Conservation (phyloP, 352 stramenopile species). For the Thalassiosira tumida region DNA sequence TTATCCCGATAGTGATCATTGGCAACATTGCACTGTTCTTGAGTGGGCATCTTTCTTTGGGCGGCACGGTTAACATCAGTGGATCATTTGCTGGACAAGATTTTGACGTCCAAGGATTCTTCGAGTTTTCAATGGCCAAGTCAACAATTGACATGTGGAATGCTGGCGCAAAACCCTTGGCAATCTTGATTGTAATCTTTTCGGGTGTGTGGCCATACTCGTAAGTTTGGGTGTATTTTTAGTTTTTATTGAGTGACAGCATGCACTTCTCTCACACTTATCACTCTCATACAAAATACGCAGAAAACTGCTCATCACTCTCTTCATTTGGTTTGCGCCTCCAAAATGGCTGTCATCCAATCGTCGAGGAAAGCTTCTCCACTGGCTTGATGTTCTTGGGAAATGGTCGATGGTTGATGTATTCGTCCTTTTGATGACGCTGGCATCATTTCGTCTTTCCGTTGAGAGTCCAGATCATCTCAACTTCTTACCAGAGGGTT, state of each 20-base stretch:
- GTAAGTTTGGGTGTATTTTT: neutral
- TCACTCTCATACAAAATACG: neutral
- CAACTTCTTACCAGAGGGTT: slow-evolving; percentile 83
- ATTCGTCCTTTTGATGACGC: slow-evolving; percentile 87
- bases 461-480: slow-evolving; percentile 84
- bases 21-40: slow-evolving; percentile 90
- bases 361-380: slow-evolving; percentile 82
- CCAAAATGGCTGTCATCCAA: slow-evolving; percentile 79
- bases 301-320: slow-evolving; percentile 85
- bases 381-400: slow-evolving; percentile 88
- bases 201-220: slow-evolving; percentile 90
- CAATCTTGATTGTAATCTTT: slow-evolving; percentile 89
- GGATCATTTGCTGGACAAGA: slow-evolving; percentile 81
- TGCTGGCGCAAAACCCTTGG: slow-evolving; percentile 84
- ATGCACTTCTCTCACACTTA: neutral
- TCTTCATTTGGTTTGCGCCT: slow-evolving; percentile 88
- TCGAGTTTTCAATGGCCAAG: slow-evolving; percentile 88
- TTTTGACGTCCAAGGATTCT: slow-evolving; percentile 87
- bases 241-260: neutral
- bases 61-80: slow-evolving; percentile 87
- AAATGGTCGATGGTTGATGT: slow-evolving; percentile 91
- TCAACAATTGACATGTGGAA: slow-evolving; percentile 89
- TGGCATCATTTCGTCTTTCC: slow-evolving; percentile 83
- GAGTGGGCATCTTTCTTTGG: slow-evolving; percentile 87
- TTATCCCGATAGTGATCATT: slow-evolving; percentile 88